Percentiles rank a stretch among this genome's conserved stretches.
Conservation (phyloP, 495 filamentous ascomycete species). For the Hypoxylon fragiforme region DNA sequence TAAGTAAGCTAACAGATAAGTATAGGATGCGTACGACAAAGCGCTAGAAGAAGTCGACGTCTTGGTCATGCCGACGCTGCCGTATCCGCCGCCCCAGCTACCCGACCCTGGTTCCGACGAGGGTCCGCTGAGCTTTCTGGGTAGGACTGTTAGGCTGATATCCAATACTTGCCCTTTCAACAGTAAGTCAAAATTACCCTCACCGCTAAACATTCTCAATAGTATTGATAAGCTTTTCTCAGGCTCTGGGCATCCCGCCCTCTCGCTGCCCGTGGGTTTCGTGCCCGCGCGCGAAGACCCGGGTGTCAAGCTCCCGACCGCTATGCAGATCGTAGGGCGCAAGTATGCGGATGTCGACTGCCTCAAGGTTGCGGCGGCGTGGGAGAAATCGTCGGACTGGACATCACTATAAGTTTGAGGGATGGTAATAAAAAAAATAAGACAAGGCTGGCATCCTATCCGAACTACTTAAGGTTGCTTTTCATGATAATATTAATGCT, state of each 20-base stretch:
- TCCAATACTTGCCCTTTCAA: constrained; percentile 62
- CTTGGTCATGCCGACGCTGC: constrained; percentile 52
- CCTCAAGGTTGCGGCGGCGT: constrained; percentile 53
- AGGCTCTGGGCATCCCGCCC: constrained; percentile 59
- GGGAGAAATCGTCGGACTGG: constrained; percentile 57
- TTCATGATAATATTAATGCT: no score
- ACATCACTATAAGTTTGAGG: constrained; percentile 38
- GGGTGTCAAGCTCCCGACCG: constrained; percentile 54
- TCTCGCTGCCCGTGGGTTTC: constrained; percentile 59
- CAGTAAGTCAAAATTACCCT: constrained; percentile 3
- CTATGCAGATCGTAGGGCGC: constrained; percentile 61
- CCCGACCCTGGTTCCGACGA: constrained; percentile 23
- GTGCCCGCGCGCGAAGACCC: constrained; percentile 47
- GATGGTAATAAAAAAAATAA: no score
- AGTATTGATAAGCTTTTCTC: background rate
- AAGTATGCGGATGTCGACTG: constrained; percentile 54
- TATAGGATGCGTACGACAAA: constrained; percentile 48
- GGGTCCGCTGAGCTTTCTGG: constrained; percentile 46
- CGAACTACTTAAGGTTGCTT: no score
- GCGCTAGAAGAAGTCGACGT: constrained; percentile 49
- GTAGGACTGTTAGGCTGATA: constrained; percentile 49
- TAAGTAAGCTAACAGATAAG: background rate
- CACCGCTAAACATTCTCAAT: background rate
- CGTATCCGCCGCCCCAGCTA: constrained; percentile 32
- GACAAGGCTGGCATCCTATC: no score